A percentile compares a stretch with the other conserved stretches of the same genome.
These are phyloP conservation scores for Plenodomus lindquistii DNA, from an alignment of 2,329 filamentous ascomycete species.

Conservation along the genomic window DNA sequence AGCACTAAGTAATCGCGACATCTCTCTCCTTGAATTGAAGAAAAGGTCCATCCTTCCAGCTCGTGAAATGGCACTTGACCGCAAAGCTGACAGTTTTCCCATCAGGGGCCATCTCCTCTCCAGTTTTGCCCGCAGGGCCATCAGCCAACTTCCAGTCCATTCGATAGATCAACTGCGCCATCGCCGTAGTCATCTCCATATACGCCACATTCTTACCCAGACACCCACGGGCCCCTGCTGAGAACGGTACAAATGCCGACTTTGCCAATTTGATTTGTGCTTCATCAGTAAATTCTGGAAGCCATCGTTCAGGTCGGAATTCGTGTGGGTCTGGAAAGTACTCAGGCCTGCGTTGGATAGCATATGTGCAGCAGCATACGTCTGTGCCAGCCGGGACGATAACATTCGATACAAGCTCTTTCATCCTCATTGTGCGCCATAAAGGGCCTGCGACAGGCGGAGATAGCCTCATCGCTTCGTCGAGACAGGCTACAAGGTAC, in stretches of 20 bases:
- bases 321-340: slow-evolving; percentile 4
- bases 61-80: slow-evolving; percentile 3
- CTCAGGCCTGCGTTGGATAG: no score
- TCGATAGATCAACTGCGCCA: slow-evolving; percentile 3
- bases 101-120: neutral
- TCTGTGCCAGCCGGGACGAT: slow-evolving; percentile 1
- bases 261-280: neutral
- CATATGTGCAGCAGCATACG: neutral
- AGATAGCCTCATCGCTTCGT: slow-evolving; percentile 28
- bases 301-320: slow-evolving; percentile 7
- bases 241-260: slow-evolving; percentile 6
- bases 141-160: slow-evolving; percentile 1
- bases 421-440: slow-evolving; percentile 11
- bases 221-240: slow-evolving; percentile 4
- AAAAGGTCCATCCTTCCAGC: slow-evolving; percentile 1
- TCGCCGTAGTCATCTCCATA: slow-evolving; percentile 2
- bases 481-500: slow-evolving; percentile 30
- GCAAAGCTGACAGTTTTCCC: neutral
- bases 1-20: no score
- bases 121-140: neutral
- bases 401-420: neutral
- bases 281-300: neutral
- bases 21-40: neutral
- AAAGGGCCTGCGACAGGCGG: slow-evolving; percentile 20
- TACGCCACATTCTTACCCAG: slow-evolving; percentile 6